phyloP scores from a whole-genome alignment of 1,284 basidiomycete genomes.

The Austroboletus novae-zelandiae region DNA sequence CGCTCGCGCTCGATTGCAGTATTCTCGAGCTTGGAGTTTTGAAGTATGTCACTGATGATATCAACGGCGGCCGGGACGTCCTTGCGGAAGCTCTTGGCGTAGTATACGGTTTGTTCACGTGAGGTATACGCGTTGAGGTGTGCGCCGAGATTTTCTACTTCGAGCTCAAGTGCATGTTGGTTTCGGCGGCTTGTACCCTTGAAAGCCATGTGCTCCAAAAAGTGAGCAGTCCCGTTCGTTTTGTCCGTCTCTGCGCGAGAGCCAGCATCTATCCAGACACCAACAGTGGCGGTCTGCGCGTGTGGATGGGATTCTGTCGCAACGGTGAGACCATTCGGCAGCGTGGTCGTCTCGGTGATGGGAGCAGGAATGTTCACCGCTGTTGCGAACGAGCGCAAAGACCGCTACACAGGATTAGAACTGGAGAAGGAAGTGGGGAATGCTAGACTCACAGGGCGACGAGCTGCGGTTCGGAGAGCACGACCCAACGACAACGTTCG shows the following conservation, averaged over 20 bases:
- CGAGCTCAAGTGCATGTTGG: slow-evolving; percentile 92
- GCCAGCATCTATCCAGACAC: slow-evolving; percentile 99
- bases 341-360: slow-evolving; percentile 83
- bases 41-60: slow-evolving; percentile 98
- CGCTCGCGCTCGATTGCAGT: slow-evolving; percentile 93
- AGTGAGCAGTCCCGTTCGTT: slow-evolving; percentile 97
- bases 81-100: slow-evolving; percentile 98
- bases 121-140: slow-evolving; percentile 99
- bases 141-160: slow-evolving; percentile 98
- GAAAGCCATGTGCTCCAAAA: slow-evolving; percentile 97
- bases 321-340: slow-evolving; percentile 90
- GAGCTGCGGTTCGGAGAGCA: slow-evolving; percentile 56
- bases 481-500: slow-evolving; percentile 65
- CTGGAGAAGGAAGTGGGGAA: background rate
- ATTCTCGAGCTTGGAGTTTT: slow-evolving; percentile 94
- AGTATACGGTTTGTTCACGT: slow-evolving; percentile 98
- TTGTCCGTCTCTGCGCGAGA: slow-evolving; percentile 93
- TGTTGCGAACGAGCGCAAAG: slow-evolving; percentile 66
- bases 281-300: slow-evolving; percentile 97
- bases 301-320: slow-evolving; percentile 90
- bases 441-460: slow-evolving; percentile 47
- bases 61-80: slow-evolving; percentile 92
- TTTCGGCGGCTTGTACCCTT: slow-evolving; percentile 91
- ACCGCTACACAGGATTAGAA: slow-evolving; percentile 28
- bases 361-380: slow-evolving; percentile 67